These are phyloP conservation scores for Plantago ovata DNA, from an alignment of 257 asterid species.

Conservation along the genomic window DNA sequence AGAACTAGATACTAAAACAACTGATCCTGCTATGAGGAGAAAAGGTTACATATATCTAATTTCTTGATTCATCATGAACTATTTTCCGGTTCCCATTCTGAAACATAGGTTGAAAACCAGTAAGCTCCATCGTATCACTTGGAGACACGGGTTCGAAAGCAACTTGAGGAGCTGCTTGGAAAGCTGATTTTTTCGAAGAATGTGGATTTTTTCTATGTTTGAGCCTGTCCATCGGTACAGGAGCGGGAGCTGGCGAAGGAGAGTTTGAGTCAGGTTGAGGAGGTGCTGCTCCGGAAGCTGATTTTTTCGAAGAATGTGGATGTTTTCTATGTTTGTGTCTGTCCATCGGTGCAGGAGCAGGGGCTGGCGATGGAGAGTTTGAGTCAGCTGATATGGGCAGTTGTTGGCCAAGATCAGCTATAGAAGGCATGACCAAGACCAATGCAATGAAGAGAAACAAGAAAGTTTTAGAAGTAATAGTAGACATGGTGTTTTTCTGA, in stretches of 20 bases:
- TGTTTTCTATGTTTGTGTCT: neutral
- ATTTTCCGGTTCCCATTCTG: neutral
- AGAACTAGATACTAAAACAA: neutral
- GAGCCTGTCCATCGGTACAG: neutral
- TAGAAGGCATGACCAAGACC: slow-evolving; percentile 2
- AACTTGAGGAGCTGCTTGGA: neutral
- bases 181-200: neutral
- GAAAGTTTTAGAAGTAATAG: slow-evolving; percentile 1
- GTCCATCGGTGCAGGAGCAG: neutral
- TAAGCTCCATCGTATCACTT: neutral
- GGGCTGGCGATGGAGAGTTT: neutral
- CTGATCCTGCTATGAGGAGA: neutral
- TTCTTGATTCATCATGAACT: neutral
- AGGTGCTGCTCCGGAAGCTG: neutral
- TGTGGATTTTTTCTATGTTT: neutral
- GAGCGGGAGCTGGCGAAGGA: neutral
- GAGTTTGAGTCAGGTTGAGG: neutral
- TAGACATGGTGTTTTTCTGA: too few species aligned
- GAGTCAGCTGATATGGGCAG: neutral
- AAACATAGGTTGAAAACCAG: neutral
- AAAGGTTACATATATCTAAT: neutral
- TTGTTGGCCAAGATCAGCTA: neutral
- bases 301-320: neutral
- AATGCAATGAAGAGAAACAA: neutral
- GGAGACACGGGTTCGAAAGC: neutral